Percentiles rank a stretch among this genome's conserved stretches.
Evolutionary conservation across 2,329 filamentous ascomycete species (phyloP).

Genomic region (Fusarium brevicatenulatum): DNA sequence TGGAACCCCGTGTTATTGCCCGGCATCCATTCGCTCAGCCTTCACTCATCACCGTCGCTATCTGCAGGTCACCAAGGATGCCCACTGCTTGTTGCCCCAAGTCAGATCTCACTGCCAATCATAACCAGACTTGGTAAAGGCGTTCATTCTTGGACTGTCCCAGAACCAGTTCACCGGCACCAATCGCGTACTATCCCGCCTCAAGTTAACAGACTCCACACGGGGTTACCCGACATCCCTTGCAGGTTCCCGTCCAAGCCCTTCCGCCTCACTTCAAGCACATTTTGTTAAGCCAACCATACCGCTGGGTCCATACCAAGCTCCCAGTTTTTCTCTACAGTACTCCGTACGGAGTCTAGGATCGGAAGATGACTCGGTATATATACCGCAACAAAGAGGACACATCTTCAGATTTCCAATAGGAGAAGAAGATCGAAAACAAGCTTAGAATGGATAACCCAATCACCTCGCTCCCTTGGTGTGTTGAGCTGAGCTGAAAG

Average conservation of each 20-base stretch:
- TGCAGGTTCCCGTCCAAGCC: conserved; percentile 32
- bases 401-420: background rate
- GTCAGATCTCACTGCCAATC: conserved; percentile 41
- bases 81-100: background rate
- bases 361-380: background rate
- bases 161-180: conserved; percentile 45
- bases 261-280: conserved; percentile 43
- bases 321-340: background rate
- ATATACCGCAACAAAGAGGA: background rate
- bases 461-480: background rate
- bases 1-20: background rate
- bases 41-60: conserved; percentile 18
- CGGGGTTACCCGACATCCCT: conserved; percentile 45
- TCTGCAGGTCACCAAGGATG: conserved; percentile 25
- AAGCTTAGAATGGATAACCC: background rate
- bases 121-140: conserved; percentile 20
- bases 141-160: conserved; percentile 36
- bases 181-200: conserved; percentile 46
- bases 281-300: conserved; percentile 28
- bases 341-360: background rate
- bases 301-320: conserved; percentile 26
- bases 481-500: conserved; percentile 25
- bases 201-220: conserved; percentile 40
- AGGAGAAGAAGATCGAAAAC: background rate
- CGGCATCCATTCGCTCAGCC: conserved; percentile 9